These are phyloP conservation scores for Leccinellum rugosiceps DNA, from an alignment of 768 basidiomycete genomes.

Conservation along the genomic window DNA sequence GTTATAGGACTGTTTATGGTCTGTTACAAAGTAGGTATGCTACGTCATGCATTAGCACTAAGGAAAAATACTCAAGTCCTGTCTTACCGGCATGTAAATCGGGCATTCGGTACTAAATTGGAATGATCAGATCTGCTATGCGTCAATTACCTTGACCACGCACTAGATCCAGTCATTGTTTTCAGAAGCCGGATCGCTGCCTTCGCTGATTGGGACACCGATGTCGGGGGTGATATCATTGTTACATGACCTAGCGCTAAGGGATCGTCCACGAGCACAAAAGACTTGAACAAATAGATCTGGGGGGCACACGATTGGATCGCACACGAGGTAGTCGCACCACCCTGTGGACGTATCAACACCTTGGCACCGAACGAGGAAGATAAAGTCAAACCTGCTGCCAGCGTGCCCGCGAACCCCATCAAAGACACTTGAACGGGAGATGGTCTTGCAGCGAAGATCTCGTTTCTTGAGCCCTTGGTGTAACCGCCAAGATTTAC, in stretches of 20 bases:
- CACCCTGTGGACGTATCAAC: conserved; percentile 32
- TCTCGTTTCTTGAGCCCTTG: conserved; percentile 49
- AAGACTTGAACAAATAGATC: conserved; percentile 35
- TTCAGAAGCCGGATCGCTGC: conserved; percentile 39
- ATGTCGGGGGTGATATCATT: conserved; percentile 15
- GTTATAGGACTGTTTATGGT: conserved; percentile 46
- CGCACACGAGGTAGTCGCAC: conserved; percentile 48
- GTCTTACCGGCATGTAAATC: conserved; percentile 44
- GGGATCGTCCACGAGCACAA: conserved; percentile 18
- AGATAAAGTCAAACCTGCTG: conserved; percentile 28
- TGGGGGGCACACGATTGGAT: conserved; percentile 42
- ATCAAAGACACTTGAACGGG: conserved; percentile 49
- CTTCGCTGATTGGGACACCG: conserved; percentile 36
- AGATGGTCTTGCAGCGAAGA: conserved; percentile 47
- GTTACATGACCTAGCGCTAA: neutral
- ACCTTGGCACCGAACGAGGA: neutral
- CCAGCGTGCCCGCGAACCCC: conserved; percentile 50
- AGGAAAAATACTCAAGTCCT: neutral
- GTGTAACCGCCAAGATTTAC: conserved; percentile 50
- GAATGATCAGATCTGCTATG: conserved; percentile 3
- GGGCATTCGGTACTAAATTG: conserved; percentile 40
- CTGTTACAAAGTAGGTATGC: conserved; percentile 49
- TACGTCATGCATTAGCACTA: conserved; percentile 14
- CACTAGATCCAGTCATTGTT: conserved; percentile 43
- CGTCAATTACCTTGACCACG: conserved; percentile 16